Evolutionary conservation across 495 filamentous ascomycete species (phyloP).

Genomic region (Podospora pseudopauciseta): DNA sequence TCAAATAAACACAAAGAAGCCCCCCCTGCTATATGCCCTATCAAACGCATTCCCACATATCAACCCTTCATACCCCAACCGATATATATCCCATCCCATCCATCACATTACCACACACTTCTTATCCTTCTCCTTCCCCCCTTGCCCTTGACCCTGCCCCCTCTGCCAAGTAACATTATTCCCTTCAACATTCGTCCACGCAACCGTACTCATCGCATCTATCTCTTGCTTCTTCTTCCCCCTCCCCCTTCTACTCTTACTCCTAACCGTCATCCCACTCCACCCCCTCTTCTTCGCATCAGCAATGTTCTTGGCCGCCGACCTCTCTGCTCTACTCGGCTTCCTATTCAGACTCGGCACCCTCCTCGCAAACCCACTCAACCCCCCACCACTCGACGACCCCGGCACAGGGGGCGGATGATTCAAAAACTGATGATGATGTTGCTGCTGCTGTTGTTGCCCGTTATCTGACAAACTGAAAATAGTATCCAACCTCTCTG

Average conservation of each 20-base stretch:
- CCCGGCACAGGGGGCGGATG: constrained; percentile 13
- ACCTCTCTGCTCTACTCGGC: constrained; percentile 50
- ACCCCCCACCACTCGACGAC: constrained; percentile 19
- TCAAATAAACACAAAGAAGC: background rate
- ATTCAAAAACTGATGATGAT: constrained; percentile 31
- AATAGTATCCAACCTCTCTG: constrained; percentile 74
- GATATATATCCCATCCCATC: background rate
- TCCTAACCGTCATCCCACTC: constrained; percentile 42
- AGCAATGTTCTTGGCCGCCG: constrained; percentile 52
- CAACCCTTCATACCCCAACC: background rate
- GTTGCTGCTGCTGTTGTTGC: constrained; percentile 43
- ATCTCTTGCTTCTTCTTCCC: constrained; percentile 30
- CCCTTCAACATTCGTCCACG: constrained; percentile 46
- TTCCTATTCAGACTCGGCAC: constrained; percentile 39
- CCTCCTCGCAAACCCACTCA: constrained; percentile 19
- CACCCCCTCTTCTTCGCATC: constrained; percentile 54
- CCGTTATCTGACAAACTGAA: constrained; percentile 72
- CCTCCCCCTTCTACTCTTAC: constrained; percentile 25
- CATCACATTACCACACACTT: constrained; percentile 56
- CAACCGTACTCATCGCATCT: constrained; percentile 37
- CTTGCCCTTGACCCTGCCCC: background rate
- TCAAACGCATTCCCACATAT: background rate
- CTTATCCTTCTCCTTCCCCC: constrained; percentile 36
- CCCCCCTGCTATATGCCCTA: background rate
- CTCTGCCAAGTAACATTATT: background rate